Percentiles rank a stretch among this genome's conserved stretches.
Evolutionary conservation across 306 rosid genomes (phyloP).

Genomic region (Castanea sativa): DNA sequence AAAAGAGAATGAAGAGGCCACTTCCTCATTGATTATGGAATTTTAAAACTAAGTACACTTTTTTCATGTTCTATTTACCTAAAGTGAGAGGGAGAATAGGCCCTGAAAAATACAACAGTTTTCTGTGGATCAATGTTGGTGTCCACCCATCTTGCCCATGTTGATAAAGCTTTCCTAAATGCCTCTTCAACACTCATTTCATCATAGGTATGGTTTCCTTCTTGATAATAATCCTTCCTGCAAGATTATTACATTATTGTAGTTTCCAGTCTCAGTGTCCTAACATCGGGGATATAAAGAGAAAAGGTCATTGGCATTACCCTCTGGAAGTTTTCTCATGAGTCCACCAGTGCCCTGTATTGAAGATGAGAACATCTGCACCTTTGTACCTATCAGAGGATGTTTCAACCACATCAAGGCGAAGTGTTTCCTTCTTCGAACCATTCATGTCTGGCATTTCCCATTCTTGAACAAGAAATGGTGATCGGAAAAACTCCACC

Average conservation of each 20-base stretch:
- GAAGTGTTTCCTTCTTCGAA: slow-evolving; percentile 78
- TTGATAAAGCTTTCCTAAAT: slow-evolving; percentile 82
- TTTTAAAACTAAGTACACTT: too few relatives aligned
- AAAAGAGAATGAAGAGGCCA: not conserved
- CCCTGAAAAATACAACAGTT: slow-evolving; percentile 75
- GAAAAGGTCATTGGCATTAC: slow-evolving; percentile 26
- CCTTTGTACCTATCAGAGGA: slow-evolving; percentile 62
- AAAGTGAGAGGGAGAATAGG: slow-evolving; percentile 91
- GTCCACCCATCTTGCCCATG: slow-evolving; percentile 96
- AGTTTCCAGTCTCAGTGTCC: not conserved
- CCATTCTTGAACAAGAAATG: slow-evolving; percentile 95
- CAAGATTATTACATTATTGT: slow-evolving; percentile 5
- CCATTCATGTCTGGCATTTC: slow-evolving; percentile 69
- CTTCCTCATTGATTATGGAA: too few relatives aligned
- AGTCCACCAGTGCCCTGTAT: slow-evolving; percentile 99
- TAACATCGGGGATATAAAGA: too few relatives aligned
- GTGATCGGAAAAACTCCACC: slow-evolving; percentile 87
- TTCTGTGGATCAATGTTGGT: slow-evolving; percentile 60
- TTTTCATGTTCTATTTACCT: slow-evolving; percentile 45
- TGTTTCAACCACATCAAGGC: slow-evolving; percentile 77
- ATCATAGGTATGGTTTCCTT: slow-evolving; percentile 82
- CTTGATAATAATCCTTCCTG: slow-evolving; percentile 97
- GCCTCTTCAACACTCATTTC: slow-evolving; percentile 87
- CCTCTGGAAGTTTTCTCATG: slow-evolving; percentile 93
- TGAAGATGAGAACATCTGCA: slow-evolving; percentile 82